Base-by-base conservation (phyloP, 164 flowering plant species). In the Chimonanthus salicifolius region DNA sequence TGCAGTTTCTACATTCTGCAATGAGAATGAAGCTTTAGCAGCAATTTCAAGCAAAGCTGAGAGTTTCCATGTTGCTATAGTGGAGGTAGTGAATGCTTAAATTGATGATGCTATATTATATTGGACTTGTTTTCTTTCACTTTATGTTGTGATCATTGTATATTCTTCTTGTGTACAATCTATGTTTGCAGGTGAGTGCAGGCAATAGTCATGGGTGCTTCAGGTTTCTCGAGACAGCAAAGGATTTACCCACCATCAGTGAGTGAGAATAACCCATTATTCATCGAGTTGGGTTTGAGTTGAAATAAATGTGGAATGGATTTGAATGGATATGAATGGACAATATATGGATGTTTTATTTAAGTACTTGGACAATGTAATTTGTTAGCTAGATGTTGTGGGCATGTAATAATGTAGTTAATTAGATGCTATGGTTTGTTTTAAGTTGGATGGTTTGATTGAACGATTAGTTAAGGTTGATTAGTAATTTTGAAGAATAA, bases 61-160 rank as follows among this genome's bases (percentile, higher is more conserved):
- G 72, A 81, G 77, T 78, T 94, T 89, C 82, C 97, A 94, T 82
- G 87, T 94, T 75, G 97, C 98, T 7, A 87, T 94, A 43, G 89
- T 91, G 33, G 98, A 90, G 98, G 98, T 92, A 81, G 66, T 2
- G 47, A 49, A 5, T n/a, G 58, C 18, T 11, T 11, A 33, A 47
- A 16, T 62, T 7, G 45, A 7, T 4, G 7, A 66, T 47, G 49
- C 47, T 10, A 11, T 33, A 33, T 33, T 33, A 33, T 33, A 33
- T 33, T 13, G 47, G 20, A 48, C 58, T 48, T 63, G 0, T 0
- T 67, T 65, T 21, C 62, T 58, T 72, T 62, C 7, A 72, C 20
- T 58, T 67, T 47, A 16, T 47, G 13, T 45, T 3, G 3, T 49
- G 11, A 10, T 16, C 45, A 6, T 21, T 9, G 44, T 64, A 6